Evolutionary conservation across 345 rosid genomes (phyloP).

Genomic region (Linum lewisii): DNA sequence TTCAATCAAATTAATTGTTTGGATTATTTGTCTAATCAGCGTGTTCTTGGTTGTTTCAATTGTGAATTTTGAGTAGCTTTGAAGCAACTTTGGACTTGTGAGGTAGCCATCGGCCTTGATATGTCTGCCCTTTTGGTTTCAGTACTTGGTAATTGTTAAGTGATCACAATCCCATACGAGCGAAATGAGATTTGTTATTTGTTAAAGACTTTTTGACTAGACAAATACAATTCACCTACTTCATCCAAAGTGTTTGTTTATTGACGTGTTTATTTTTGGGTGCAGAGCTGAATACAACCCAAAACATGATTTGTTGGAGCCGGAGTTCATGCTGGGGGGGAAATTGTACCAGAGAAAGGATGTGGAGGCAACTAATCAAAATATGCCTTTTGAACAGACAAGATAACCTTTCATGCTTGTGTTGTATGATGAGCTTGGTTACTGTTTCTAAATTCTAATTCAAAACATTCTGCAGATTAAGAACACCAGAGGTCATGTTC

Average conservation of each 20-base stretch:
- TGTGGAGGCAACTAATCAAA: conserved; percentile 48
- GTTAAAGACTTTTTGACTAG: too few species aligned
- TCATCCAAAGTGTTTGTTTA: too few species aligned
- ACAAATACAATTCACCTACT: too few species aligned
- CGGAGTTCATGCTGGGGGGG: conserved; percentile 70
- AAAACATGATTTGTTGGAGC: conserved; percentile 72
- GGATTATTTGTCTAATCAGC: too few species aligned
- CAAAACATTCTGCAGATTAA: conserved; percentile 51
- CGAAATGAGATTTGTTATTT: too few species aligned
- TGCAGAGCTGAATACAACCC: conserved; percentile 91
- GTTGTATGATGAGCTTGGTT: not conserved
- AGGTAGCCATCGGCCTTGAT: too few species aligned
- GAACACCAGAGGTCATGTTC: conserved; percentile 61
- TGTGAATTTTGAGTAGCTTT: not conserved
- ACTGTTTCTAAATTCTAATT: not conserved
- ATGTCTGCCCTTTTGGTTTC: too few species aligned
- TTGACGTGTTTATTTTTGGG: not conserved
- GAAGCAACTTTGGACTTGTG: not conserved
- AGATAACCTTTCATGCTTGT: not conserved
- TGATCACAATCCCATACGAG: too few species aligned
- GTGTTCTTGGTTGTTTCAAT: not conserved
- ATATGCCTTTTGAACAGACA: not conserved
- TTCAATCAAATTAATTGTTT: too few species aligned
- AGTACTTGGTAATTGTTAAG: too few species aligned
- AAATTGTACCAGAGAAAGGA: conserved; percentile 89